Percentiles rank a stretch among this genome's conserved stretches.
Conservation (phyloP, 371 early-diverging fungal species). For the Apophysomyces elegans region DNA sequence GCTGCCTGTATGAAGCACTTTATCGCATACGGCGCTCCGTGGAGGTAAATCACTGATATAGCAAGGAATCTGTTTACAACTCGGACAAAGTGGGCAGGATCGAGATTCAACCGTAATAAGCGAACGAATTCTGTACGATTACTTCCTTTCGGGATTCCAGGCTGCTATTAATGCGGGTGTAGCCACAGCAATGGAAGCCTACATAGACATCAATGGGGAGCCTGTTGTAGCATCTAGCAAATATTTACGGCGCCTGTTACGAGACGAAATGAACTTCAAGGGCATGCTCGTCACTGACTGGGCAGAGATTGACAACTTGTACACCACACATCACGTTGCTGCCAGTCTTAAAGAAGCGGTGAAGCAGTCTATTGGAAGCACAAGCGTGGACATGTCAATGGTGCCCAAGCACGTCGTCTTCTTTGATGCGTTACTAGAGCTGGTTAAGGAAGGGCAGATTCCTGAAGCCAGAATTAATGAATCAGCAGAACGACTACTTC, state of each 20-base stretch:
- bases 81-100: slow-evolving; percentile 60
- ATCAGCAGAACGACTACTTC: slow-evolving; percentile 55
- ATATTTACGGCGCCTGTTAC: slow-evolving; percentile 59
- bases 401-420: slow-evolving; percentile 58
- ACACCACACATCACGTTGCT: slow-evolving; percentile 54
- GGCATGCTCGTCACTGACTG: slow-evolving; percentile 73
- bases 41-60: slow-evolving; percentile 15
- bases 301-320: slow-evolving; percentile 65
- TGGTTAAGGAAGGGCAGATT: slow-evolving; percentile 44
- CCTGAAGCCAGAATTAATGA: slow-evolving; percentile 49
- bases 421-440: slow-evolving; percentile 34
- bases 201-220: slow-evolving; percentile 70
- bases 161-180: slow-evolving; percentile 68
- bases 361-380: slow-evolving; percentile 48
- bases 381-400: slow-evolving; percentile 73
- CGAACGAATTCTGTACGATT: slow-evolving; percentile 61
- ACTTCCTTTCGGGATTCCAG: slow-evolving; percentile 66
- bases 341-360: slow-evolving; percentile 52
- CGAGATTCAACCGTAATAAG: slow-evolving; percentile 64
- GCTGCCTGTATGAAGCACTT: slow-evolving; percentile 63
- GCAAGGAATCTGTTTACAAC: slow-evolving; percentile 13
- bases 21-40: slow-evolving; percentile 46
- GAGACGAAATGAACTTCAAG: slow-evolving; percentile 60
- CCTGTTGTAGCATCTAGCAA: slow-evolving; percentile 60
- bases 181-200: slow-evolving; percentile 73